A percentile compares a stretch with the other conserved stretches of the same genome.
Evolutionary conservation across 2,329 filamentous ascomycete genomes (phyloP).

Genomic region (Grosmannia clavigera): DNA sequence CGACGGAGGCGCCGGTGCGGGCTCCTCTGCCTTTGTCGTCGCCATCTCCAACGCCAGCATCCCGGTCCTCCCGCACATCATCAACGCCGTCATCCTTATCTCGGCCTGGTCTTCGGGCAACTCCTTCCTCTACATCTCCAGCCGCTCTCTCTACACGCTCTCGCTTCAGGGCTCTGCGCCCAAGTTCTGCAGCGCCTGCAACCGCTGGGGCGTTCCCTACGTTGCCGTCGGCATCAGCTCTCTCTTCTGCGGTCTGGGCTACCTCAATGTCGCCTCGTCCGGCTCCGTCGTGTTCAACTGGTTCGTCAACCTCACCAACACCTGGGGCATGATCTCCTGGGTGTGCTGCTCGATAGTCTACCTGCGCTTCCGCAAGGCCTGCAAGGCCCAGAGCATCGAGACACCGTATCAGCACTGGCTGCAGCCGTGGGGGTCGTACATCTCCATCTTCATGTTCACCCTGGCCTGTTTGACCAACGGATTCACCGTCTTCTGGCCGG

Average conservation of each 20-base stretch:
- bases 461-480: conserved; percentile 19
- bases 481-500: conserved; percentile 17
- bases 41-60: conserved; percentile 58
- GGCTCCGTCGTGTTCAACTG: conserved; percentile 16
- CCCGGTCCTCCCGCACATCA: conserved; percentile 52
- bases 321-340: conserved; percentile 56
- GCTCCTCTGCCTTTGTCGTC: conserved; percentile 54
- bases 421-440: conserved; percentile 51
- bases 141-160: conserved; percentile 45
- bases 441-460: conserved; percentile 38
- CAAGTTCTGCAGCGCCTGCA: conserved; percentile 39
- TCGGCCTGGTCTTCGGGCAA: conserved; percentile 60
- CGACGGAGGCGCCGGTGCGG: conserved; percentile 20
- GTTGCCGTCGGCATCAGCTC: conserved; percentile 39
- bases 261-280: conserved; percentile 26
- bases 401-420: conserved; percentile 52
- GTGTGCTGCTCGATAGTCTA: conserved; percentile 55
- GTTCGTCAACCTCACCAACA: conserved; percentile 44
- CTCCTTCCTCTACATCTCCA: conserved; percentile 47
- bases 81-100: conserved; percentile 65
- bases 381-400: conserved; percentile 51
- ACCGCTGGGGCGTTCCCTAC: conserved; percentile 41
- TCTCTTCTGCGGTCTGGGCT: conserved; percentile 35
- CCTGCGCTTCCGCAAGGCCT: conserved; percentile 54
- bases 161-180: conserved; percentile 47